Percentiles rank a stretch among this genome's conserved stretches.
Conservation (phyloP, 2,329 filamentous ascomycete species). For the Akanthomyces dipterigenus region DNA sequence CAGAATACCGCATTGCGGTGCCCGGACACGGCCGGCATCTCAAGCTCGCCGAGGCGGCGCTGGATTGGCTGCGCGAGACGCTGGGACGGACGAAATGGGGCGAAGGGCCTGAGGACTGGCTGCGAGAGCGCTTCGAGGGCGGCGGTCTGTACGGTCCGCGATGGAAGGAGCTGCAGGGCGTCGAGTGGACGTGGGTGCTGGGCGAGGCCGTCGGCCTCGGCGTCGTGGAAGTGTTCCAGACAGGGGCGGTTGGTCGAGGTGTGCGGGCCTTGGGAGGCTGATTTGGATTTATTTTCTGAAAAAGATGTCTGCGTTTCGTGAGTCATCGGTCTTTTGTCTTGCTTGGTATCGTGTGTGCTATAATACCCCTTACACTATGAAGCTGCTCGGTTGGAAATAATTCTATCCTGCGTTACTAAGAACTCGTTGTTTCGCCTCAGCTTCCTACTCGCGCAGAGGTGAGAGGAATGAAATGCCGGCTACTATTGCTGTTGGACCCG, state of each 20-base stretch:
- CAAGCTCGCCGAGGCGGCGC: constrained; percentile 55
- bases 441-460: no score
- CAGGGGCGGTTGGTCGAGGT: constrained; percentile 63
- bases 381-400: not conserved
- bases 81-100: constrained; percentile 53
- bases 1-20: constrained; percentile 50
- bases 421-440: no score
- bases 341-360: constrained; percentile 4
- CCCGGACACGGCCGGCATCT: constrained; percentile 62
- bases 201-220: constrained; percentile 65
- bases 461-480: no score
- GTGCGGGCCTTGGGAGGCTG: constrained; percentile 40
- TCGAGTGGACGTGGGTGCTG: constrained; percentile 65
- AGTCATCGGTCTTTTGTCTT: not conserved
- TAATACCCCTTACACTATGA: constrained; percentile 2
- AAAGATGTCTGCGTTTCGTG: not conserved
- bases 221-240: constrained; percentile 67
- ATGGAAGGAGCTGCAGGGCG: constrained; percentile 65
- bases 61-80: constrained; percentile 54
- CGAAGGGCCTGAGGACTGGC: constrained; percentile 54
- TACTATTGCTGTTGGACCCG: no score
- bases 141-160: constrained; percentile 36
- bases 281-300: constrained; percentile 2
- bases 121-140: constrained; percentile 66
- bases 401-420: no score